Evolutionary conservation across 805 yeast genomes (phyloP).

Genomic region (Candida fluviatilis): DNA sequence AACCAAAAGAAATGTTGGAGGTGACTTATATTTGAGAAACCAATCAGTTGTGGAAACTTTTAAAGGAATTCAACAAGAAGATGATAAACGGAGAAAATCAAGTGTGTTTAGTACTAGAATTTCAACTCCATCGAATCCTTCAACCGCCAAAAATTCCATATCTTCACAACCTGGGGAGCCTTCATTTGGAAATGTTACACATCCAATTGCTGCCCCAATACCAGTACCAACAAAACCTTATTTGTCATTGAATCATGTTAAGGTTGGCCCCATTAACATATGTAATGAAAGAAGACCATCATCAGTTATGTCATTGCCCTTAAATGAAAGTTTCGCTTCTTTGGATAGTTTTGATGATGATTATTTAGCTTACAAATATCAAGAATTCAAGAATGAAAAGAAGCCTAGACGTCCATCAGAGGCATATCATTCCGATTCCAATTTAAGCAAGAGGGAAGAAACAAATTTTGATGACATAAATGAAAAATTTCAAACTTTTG

Average conservation of each 20-base stretch:
- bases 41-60: conserved; percentile 41
- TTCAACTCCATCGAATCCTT: conserved; percentile 10
- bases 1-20: conserved; percentile 43
- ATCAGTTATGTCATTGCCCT: conserved; percentile 66
- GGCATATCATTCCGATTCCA: conserved; percentile 10
- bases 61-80: conserved; percentile 39
- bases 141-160: conserved; percentile 15
- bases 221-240: conserved; percentile 9
- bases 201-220: conserved; percentile 13
- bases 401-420: conserved; percentile 7
- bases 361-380: conserved; percentile 38
- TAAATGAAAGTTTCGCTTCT: conserved; percentile 75
- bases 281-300: conserved; percentile 39
- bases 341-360: conserved; percentile 66
- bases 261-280: conserved; percentile 33
- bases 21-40: conserved; percentile 39
- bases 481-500: conserved; percentile 33
- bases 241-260: conserved; percentile 7
- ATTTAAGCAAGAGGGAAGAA: conserved; percentile 1
- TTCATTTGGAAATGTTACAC: conserved; percentile 1
- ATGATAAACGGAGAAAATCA: conserved; percentile 32
- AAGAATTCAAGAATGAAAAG: conserved; percentile 21
- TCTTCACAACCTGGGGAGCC: conserved; percentile 3
- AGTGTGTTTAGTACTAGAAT: conserved; percentile 15
- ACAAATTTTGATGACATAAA: conserved; percentile 15